Base-by-base conservation (phyloP, 2,329 filamentous ascomycete genomes). In the Penicillium sp. region DNA sequence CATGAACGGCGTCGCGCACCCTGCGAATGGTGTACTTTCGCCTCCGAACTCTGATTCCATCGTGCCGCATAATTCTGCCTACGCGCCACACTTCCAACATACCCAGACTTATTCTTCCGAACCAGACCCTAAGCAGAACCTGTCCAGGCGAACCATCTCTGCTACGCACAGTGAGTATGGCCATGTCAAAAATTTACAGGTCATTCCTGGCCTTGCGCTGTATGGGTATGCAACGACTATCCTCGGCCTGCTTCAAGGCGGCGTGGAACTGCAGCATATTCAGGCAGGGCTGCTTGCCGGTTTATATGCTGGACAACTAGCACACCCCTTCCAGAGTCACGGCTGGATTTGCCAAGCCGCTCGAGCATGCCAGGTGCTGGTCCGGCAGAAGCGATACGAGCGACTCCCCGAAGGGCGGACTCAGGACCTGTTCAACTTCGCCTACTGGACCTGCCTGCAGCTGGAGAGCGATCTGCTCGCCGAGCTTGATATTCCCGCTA, bases 391-490 rank as follows among this genome's bases (percentile, higher is more conserved):
- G 27, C 49, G 49, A 27, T 51, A 51, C 19, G 49, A 51, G 22
- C 35, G 49, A 39, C 35, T 51, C 2, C 49, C 49, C 1, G 49
- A 51, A 39, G 49, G 49, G 7, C 77, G 64, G 3, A 65, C 4
- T 73, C 74, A 88, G 66, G 91, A 92, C 69, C 81, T 89, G 58
- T 81, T 89, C 37, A 81, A 89, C 14, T 83, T 96, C 66, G 89
- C 91, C 0, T 97, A 93, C 69, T 98, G 94, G 94, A 95, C 93
- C 7, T 96, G 91, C 72, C 79, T 97, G 62, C 94, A 98, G 70
- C 82, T 98, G 11, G 94, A 98, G 76, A 96, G 92, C 75, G 94
- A 98, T 73, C 91, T 98, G 46, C 83, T 97, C 47, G 95, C 95
- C 2, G 95, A 99, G 75, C 82, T 98, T 60, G 84, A 85, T 59